These are phyloP conservation scores for Citrus unshiu DNA, from an alignment of 345 rosid genomes.

Conservation along the genomic window DNA sequence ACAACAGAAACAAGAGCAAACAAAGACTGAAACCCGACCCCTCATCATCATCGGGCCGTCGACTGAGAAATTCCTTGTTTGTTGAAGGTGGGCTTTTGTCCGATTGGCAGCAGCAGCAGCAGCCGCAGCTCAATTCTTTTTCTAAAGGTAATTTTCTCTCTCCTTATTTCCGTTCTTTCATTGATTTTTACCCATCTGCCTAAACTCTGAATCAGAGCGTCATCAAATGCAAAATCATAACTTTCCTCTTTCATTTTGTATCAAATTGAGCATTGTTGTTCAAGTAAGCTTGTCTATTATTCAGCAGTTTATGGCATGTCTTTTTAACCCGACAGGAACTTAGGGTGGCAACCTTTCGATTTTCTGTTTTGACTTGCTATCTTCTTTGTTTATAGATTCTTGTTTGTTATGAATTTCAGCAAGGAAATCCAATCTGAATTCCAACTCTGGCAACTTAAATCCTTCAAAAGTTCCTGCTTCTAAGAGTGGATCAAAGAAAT, in stretches of 20 bases:
- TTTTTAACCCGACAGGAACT: too few relatives aligned
- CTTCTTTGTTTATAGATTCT: not conserved
- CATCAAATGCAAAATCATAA: not conserved
- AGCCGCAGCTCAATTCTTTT: slow-evolving; percentile 7
- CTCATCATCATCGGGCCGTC: slow-evolving; percentile 25
- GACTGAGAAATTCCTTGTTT: slow-evolving; percentile 41
- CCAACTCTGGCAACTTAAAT: slow-evolving; percentile 31
- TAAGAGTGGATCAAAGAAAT: slow-evolving; percentile 32
- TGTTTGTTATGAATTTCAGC: slow-evolving; percentile 33
- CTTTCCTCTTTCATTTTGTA: not conserved
- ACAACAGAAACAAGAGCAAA: slow-evolving; percentile 21
- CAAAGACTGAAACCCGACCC: slow-evolving; percentile 23
- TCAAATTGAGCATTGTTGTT: not conserved
- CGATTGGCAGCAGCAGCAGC: slow-evolving; percentile 43
- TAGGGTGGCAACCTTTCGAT: too few relatives aligned
- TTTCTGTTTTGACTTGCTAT: not conserved
- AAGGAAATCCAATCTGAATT: slow-evolving; percentile 28
- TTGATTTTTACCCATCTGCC: not conserved
- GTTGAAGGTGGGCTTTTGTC: slow-evolving; percentile 76
- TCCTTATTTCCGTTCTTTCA: not conserved
- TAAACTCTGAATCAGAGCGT: not conserved
- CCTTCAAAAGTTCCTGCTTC: slow-evolving; percentile 40
- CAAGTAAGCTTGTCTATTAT: not conserved
- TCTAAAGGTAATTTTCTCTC: slow-evolving; percentile 28
- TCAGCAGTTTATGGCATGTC: not conserved